These are phyloP conservation scores for Penicillium sp. DNA, from an alignment of 2,329 filamentous ascomycete species.

Conservation along the genomic window DNA sequence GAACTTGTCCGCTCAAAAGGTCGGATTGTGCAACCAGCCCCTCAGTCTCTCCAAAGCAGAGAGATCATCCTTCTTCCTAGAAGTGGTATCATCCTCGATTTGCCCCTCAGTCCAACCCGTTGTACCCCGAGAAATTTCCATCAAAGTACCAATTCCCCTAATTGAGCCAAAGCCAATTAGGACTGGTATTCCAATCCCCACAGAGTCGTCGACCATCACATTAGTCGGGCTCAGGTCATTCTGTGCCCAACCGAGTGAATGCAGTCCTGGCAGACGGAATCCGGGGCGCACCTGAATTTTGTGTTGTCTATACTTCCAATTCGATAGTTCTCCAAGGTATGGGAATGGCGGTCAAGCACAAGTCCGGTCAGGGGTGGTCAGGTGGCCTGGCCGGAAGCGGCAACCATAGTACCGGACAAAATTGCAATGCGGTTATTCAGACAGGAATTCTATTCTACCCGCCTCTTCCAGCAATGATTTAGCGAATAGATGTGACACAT, in stretches of 20 bases:
- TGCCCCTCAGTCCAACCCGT: not conserved
- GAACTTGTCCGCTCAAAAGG: too few species aligned
- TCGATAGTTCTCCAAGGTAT: not conserved
- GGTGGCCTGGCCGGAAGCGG: not conserved
- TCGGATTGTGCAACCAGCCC: not conserved
- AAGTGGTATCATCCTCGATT: not conserved
- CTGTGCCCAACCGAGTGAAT: not conserved
- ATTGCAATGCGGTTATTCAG: not conserved
- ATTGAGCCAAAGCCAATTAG: not conserved
- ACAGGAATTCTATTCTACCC: not conserved
- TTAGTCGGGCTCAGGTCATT: not conserved
- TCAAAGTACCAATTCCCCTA: not conserved
- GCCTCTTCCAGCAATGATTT: not conserved
- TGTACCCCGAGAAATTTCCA: not conserved
- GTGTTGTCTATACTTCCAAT: not conserved
- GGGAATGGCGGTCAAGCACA: not conserved
- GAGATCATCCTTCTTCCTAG: not conserved
- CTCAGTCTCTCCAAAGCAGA: not conserved
- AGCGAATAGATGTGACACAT: not conserved
- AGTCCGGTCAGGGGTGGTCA: not conserved
- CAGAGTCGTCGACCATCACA: not conserved
- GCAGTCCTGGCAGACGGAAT: not conserved
- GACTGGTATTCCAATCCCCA: not conserved
- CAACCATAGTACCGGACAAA: not conserved
- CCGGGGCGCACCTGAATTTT: not conserved